Evolutionary conservation across 352 stramenopile species (phyloP), one percentile per base, ranked within the genome.

Genomic region (Pilasporangium apinafurcum): DNA sequence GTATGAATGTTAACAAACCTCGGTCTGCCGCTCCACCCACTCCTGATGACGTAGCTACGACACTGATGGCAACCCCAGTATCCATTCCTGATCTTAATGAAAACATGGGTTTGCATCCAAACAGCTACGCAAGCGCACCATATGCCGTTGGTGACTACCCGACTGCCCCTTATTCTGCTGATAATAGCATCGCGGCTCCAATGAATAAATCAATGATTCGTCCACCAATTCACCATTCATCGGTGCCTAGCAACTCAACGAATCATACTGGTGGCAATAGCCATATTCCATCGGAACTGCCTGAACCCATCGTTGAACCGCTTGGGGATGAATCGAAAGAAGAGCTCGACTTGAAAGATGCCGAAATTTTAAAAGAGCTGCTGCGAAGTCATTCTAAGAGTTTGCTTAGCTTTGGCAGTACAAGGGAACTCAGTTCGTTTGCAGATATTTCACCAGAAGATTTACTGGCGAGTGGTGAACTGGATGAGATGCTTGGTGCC

Each of bases 371-470:
- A 1, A 83, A 82, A 45, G 74, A 90, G 29, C 44, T 90, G 5
- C 60, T 90, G 26, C 74, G 72, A 7, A 74, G 61, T 28, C 72
- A 80, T 37, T 84, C 71, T 8, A 86, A 77, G 49, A 77, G 71
- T 26, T 53, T 86, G 26, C 53, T 90, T 20, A 87, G 74, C 47
- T 90, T 87, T 37, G 65, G 65, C 14, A 84, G 67, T 16, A 45
- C 56, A 7, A 55, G 70, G 3, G 72, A 61, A 3, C 36, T 84
- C 33, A 66, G 53, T 28, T 87, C 78, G 29, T 71, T 87, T 36
- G 61, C 68, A 5, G 78, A 90, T 31, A 81, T 90, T 64, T 87
- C 75, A 22, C 78, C 78, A 0, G 78, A 90, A 25, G 78, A 87
- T 24, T 44, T 90, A 22, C 61, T 90, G 16, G 78, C 69, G 4